Conservation (phyloP, 352 stramenopile genomes). For the Globisporangium cystogenes region DNA sequence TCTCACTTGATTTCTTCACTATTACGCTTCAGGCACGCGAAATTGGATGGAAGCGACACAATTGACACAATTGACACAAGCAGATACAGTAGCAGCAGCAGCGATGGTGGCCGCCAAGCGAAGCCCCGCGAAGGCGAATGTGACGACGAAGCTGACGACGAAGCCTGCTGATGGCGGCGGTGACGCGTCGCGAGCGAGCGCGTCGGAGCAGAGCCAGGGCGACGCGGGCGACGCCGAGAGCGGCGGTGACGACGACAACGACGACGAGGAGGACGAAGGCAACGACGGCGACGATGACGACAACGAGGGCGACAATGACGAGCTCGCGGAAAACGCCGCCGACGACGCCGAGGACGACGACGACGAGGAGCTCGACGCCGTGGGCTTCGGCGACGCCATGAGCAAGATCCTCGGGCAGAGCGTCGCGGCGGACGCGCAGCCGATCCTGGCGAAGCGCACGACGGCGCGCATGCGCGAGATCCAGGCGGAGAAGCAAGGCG, state of each 20-base stretch:
- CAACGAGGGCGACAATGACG: constrained; percentile 13
- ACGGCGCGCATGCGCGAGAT: constrained; percentile 83
- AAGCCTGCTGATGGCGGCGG: not conserved
- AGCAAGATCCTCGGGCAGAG: constrained; percentile 82
- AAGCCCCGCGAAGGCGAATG: not conserved
- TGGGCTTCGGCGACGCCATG: constrained; percentile 84
- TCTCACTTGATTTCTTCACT: no score
- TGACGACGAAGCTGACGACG: no score
- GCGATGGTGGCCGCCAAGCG: not conserved
- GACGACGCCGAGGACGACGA: constrained; percentile 19
- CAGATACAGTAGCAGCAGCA: not conserved
- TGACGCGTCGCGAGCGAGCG: not conserved
- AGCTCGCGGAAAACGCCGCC: constrained; percentile 7
- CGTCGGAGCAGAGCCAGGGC: not conserved
- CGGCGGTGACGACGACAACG: no score
- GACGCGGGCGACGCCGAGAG: no score
- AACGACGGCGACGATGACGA: constrained; percentile 21
- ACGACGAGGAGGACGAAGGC: constrained; percentile 12
- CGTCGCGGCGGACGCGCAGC: constrained; percentile 55
- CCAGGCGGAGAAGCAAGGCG: constrained; percentile 64
- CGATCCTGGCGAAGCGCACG: constrained; percentile 81
- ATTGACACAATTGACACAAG: not conserved
- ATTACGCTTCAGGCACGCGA: no score
- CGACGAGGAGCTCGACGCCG: constrained; percentile 44
- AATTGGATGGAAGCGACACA: not conserved